Percentiles rank a stretch among this genome's conserved stretches.
phyloP scores from a whole-genome alignment of 1,284 basidiomycete genomes.

The Bjerkandera adusta region DNA sequence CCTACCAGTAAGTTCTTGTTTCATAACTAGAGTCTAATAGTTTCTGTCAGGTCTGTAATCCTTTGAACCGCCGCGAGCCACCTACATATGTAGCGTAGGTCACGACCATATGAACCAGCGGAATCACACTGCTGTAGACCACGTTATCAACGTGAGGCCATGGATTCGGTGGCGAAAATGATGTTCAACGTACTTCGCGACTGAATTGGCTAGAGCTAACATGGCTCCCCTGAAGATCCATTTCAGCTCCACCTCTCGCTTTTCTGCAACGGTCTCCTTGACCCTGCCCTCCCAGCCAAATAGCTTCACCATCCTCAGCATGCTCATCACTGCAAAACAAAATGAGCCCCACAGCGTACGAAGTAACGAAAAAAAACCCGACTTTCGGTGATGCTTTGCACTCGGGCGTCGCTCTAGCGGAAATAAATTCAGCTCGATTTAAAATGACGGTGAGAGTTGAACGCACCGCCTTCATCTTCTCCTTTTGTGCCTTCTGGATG shows the following conservation, averaged over 20 bases:
- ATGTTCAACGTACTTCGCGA: constrained; percentile 33
- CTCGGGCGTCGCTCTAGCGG: constrained; percentile 43
- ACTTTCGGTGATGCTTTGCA: constrained; percentile 44
- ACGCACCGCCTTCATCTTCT: constrained; percentile 31
- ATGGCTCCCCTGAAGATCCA: constrained; percentile 41
- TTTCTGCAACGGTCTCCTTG: constrained; percentile 40
- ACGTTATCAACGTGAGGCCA: constrained; percentile 18
- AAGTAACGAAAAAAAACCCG: not conserved
- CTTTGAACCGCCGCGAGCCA: not conserved
- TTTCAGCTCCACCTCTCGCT: constrained; percentile 51
- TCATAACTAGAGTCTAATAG: constrained; percentile 8
- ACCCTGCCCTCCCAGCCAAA: constrained; percentile 57
- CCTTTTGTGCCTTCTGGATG: constrained; percentile 29
- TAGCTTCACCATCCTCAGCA: constrained; percentile 55
- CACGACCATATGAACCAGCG: not conserved
- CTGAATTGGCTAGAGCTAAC: constrained; percentile 33
- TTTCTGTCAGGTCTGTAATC: not conserved
- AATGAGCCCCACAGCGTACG: too few species aligned
- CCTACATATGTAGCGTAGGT: constrained; percentile 6
- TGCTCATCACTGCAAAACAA: constrained; percentile 34
- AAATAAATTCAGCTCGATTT: constrained; percentile 21
- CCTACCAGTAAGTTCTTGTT: constrained; percentile 2
- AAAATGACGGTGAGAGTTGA: not conserved
- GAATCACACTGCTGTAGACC: constrained; percentile 32
- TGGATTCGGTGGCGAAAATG: too few species aligned